Evolutionary conservation across 1,284 basidiomycete genomes (phyloP).

Genomic region (Marasmius oreades): DNA sequence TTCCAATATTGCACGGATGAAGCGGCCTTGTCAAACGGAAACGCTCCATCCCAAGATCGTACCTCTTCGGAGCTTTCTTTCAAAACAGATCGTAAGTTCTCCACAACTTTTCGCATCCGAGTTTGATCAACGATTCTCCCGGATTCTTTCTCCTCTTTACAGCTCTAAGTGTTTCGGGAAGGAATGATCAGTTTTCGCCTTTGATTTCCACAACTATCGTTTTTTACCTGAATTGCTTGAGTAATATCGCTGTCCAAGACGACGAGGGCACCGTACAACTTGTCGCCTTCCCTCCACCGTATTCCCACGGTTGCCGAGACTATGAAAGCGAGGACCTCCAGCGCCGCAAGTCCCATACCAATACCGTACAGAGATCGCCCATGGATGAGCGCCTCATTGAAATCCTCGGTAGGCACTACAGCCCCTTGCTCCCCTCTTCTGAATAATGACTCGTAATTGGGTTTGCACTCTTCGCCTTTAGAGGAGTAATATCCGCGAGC

Average conservation of each 20-base stretch:
- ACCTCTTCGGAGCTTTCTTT: slow-evolving; percentile 50
- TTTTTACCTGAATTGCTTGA: slow-evolving; percentile 66
- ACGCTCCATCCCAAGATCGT: slow-evolving; percentile 60
- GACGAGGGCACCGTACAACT: slow-evolving; percentile 53
- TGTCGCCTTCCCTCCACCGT: slow-evolving; percentile 58
- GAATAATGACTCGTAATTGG: slow-evolving; percentile 38
- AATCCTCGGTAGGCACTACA: slow-evolving; percentile 43
- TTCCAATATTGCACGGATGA: slow-evolving; percentile 60
- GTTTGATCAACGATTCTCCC: slow-evolving; percentile 46
- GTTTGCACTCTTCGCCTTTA: slow-evolving; percentile 39
- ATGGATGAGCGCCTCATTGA: slow-evolving; percentile 48
- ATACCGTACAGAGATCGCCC: slow-evolving; percentile 68
- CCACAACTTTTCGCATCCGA: slow-evolving; percentile 42
- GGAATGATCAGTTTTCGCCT: slow-evolving; percentile 12
- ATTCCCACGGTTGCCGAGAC: slow-evolving; percentile 55
- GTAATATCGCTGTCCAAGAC: slow-evolving; percentile 69
- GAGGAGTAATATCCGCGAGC: slow-evolving; percentile 52
- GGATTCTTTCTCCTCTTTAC: slow-evolving; percentile 64
- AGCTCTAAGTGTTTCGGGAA: slow-evolving; percentile 50
- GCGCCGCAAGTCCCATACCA: slow-evolving; percentile 65
- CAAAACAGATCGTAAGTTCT: slow-evolving; percentile 46
- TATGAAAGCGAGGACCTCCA: slow-evolving; percentile 50
- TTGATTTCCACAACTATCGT: slow-evolving; percentile 8
- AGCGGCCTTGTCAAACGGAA: slow-evolving; percentile 63
- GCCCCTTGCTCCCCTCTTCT: slow-evolving; percentile 27